Evolutionary conservation across 352 stramenopile genomes (phyloP), one percentile per base, ranked within the genome.

Genomic region (Phytophthora sojae): DNA sequence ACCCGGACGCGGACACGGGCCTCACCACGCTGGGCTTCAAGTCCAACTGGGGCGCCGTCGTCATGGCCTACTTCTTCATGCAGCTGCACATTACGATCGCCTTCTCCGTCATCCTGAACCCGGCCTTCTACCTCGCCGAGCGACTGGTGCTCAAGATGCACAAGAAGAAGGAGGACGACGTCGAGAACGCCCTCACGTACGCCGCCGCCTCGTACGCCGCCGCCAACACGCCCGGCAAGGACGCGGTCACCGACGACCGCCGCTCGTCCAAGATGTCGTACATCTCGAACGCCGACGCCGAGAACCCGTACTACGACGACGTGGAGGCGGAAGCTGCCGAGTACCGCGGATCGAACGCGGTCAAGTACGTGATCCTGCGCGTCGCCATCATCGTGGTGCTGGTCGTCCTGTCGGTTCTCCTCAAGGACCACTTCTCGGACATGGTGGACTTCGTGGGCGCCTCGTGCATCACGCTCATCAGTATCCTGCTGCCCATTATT

Each of bases 291-390:
- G n/a, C n/a, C n/a, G n/a, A n/a, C n/a, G n/a, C n/a, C n/a, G n/a
- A n/a, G n/a, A 69, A 71, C 21, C 69, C 64, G 19, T 61, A 75
- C 57, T 57, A 51, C n/a, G 47, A 49, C 32, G 69, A 79, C 11
- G 44, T 51, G 6, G 66, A 73, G 59, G 58, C 61, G 17, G 76
- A 81, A 39, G 50, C 68, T 39, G 65, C 67, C 23, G 71, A 77
- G 53, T 83, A 86, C 64, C 71, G 75, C 44, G 73, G 76, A 25
- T 25, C 57, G 9, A 68, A 76, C 56, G 67, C 64, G 11, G 39
- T 80, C 68, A 78, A 82, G 68, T 80, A 80, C 61, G 63, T 84
- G 25, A 47, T 72, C 5, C 64, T 86, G 9, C 77, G 77, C 25
- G 45, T 84, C 39, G 64, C 67, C 4, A 75, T 87, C 32, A 72